Percentiles rank a stretch among this genome's conserved stretches.
Evolutionary conservation across 768 basidiomycete genomes (phyloP).

Genomic region (Boletellus emodensis): DNA sequence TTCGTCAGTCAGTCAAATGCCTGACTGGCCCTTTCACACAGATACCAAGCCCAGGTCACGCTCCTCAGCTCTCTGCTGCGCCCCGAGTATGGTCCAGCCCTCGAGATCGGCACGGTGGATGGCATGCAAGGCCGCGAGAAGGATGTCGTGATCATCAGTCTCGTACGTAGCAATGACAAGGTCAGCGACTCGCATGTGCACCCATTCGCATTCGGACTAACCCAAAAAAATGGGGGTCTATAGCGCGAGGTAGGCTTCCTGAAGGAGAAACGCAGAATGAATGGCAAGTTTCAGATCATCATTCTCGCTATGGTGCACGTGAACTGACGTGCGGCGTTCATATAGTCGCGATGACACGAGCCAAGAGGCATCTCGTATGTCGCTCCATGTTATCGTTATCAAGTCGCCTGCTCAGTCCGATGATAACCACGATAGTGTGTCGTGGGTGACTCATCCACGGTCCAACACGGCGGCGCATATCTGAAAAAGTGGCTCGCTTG

Average conservation of each 20-base stretch:
- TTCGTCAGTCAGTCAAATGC: background rate
- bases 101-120: slow-evolving; percentile 94
- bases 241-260: slow-evolving; percentile 92
- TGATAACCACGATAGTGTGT: slow-evolving; percentile 55
- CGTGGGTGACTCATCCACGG: slow-evolving; percentile 91
- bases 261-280: slow-evolving; percentile 87
- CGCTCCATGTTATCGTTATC: background rate
- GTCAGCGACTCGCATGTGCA: slow-evolving; percentile 33
- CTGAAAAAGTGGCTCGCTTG: slow-evolving; percentile 88
- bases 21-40: background rate
- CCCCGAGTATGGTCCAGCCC: slow-evolving; percentile 55
- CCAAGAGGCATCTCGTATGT: slow-evolving; percentile 80
- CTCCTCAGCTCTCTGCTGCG: slow-evolving; percentile 75
- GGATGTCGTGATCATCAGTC: slow-evolving; percentile 86
- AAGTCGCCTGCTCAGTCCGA: background rate
- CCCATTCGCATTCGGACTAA: background rate
- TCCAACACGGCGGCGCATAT: slow-evolving; percentile 78
- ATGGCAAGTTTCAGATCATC: slow-evolving; percentile 48
- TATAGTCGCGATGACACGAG: slow-evolving; percentile 87
- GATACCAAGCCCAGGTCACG: slow-evolving; percentile 93
- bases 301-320: too few relatives aligned
- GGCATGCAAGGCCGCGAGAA: slow-evolving; percentile 98
- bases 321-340: background rate
- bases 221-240: background rate
- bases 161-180: slow-evolving; percentile 89